Evolutionary conservation across 1,284 basidiomycete genomes (phyloP).

Genomic region (Cystobasidium sp.): DNA sequence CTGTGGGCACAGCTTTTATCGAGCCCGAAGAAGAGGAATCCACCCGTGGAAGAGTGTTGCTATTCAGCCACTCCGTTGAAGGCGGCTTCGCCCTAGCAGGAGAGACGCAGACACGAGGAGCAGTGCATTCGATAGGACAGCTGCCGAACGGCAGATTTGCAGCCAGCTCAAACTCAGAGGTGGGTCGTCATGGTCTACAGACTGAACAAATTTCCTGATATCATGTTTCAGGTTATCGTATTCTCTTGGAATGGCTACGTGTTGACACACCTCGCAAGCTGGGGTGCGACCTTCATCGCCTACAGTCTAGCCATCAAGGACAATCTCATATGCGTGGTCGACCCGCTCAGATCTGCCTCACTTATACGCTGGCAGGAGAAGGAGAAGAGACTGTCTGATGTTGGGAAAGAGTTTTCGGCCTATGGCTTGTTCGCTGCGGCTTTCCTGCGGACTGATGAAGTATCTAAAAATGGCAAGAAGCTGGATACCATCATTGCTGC

Average conservation of each 20-base stretch:
- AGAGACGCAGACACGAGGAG: constrained; percentile 43
- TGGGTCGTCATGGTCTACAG: constrained; percentile 1
- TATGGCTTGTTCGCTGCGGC: constrained; percentile 74
- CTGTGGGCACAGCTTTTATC: constrained; percentile 47
- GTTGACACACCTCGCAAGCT: constrained; percentile 45
- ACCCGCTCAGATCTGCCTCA: constrained; percentile 80
- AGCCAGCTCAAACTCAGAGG: constrained; percentile 49
- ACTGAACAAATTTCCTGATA: not conserved
- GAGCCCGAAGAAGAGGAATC: constrained; percentile 45
- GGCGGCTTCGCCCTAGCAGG: constrained; percentile 25
- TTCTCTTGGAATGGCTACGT: constrained; percentile 31
- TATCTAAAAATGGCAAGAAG: not conserved
- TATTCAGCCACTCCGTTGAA: constrained; percentile 14
- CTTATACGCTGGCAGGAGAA: constrained; percentile 65
- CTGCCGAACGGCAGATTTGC: constrained; percentile 45
- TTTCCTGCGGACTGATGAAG: constrained; percentile 61
- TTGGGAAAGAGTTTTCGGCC: constrained; percentile 77
- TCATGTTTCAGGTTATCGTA: constrained; percentile 40
- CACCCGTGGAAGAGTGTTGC: constrained; percentile 45
- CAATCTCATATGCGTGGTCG: constrained; percentile 68
- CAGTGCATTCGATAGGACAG: constrained; percentile 47
- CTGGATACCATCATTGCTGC: constrained; percentile 48
- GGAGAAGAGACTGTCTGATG: constrained; percentile 62
- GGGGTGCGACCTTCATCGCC: constrained; percentile 53
- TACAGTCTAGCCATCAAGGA: constrained; percentile 64